phyloP scores from a whole-genome alignment of 164 flowering plant species.

The Chloranthus sessilifolius region DNA sequence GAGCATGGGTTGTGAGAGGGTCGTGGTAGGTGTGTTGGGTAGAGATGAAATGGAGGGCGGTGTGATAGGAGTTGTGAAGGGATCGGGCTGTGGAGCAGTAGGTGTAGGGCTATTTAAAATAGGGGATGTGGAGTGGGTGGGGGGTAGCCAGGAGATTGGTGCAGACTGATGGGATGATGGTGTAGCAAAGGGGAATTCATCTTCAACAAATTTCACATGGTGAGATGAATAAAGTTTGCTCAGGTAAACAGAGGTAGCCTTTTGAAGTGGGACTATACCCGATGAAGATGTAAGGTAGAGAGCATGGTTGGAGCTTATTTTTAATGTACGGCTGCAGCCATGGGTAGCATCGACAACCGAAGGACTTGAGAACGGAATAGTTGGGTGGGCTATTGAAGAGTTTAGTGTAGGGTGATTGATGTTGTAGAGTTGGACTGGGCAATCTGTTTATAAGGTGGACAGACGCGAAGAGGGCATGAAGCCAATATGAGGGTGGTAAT shows the following conservation, averaged over 20 bases:
- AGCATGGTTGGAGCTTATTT: background rate
- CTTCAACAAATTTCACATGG: too few relatives aligned
- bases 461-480: background rate
- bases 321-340: background rate
- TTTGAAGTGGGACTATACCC: background rate
- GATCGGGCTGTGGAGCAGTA: too few relatives aligned
- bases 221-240: too few relatives aligned
- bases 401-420: background rate
- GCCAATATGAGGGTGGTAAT: background rate
- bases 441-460: background rate
- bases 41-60: too few relatives aligned
- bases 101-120: too few relatives aligned
- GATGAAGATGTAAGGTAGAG: background rate
- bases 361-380: background rate
- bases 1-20: too few relatives aligned
- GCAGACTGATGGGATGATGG: too few relatives aligned
- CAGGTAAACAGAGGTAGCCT: background rate
- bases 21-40: too few relatives aligned
- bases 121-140: too few relatives aligned
- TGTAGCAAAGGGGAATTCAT: too few relatives aligned
- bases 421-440: background rate
- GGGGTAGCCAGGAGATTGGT: too few relatives aligned
- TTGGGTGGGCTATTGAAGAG: background rate
- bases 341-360: background rate
- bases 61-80: too few relatives aligned